A percentile compares a stretch with the other conserved stretches of the same genome.
Conservation (phyloP, 169 alveolate species). For the Eimeria praecox region DNA sequence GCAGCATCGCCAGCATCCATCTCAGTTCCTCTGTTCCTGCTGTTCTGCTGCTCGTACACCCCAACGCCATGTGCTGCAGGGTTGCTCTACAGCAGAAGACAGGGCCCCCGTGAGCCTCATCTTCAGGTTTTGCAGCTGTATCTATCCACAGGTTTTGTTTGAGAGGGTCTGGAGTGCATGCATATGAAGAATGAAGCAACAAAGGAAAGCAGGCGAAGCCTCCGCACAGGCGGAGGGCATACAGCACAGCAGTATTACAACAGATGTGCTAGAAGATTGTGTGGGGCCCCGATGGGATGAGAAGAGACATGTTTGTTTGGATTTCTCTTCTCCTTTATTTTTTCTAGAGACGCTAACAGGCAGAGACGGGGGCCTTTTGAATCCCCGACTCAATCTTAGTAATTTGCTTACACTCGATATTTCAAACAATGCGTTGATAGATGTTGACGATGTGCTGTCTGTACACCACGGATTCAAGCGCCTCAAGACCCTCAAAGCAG, state of each 20-base stretch:
- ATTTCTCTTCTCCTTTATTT: slow-evolving; percentile 41
- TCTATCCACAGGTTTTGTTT: not conserved
- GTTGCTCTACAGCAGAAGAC: not conserved
- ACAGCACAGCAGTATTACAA: not conserved
- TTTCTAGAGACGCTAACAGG: slow-evolving; percentile 63
- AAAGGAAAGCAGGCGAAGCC: not conserved
- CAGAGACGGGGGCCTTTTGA: slow-evolving; percentile 61
- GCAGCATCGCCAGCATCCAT: too few relatives aligned
- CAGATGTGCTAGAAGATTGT: slow-evolving; percentile 28
- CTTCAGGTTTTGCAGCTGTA: not conserved
- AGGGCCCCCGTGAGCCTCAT: not conserved
- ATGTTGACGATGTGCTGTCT: slow-evolving; percentile 32
- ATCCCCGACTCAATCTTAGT: slow-evolving; percentile 46
- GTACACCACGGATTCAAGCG: slow-evolving; percentile 58
- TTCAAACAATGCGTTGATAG: slow-evolving; percentile 56
- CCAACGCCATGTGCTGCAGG: not conserved
- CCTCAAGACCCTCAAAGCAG: slow-evolving; percentile 25
- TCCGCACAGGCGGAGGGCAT: not conserved
- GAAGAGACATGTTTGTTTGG: slow-evolving; percentile 53
- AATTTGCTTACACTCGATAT: slow-evolving; percentile 35
- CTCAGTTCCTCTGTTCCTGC: too few relatives aligned
- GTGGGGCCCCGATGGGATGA: slow-evolving; percentile 70
- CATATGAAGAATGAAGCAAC: not conserved
- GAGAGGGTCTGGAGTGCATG: not conserved
- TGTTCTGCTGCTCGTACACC: too few relatives aligned